phyloP scores from a whole-genome alignment of 805 yeast genomes.

The Candida ovalis region DNA sequence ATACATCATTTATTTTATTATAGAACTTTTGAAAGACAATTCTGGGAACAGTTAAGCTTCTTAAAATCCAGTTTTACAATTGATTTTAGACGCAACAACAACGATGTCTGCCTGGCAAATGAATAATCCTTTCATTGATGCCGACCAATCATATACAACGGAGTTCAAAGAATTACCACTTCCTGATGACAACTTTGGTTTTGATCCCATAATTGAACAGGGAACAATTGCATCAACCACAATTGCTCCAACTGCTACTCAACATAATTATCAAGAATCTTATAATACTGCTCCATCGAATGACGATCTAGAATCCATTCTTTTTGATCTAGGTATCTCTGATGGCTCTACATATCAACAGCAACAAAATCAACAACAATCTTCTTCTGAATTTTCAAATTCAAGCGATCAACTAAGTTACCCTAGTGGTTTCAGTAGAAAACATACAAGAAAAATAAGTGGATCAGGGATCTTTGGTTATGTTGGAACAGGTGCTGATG shows the following conservation, averaged over 20 bases:
- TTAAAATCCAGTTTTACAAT: no score
- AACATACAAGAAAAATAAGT: conserved; percentile 60
- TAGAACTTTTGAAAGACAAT: neutral
- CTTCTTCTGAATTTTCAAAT: neutral
- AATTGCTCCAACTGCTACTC: neutral
- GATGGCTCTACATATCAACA: conserved; percentile 28
- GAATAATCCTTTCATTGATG: conserved; percentile 26
- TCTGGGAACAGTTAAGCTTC: no score
- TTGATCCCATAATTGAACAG: conserved; percentile 20
- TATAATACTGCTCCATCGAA: conserved; percentile 6
- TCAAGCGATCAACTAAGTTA: neutral
- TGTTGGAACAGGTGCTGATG: conserved; percentile 49
- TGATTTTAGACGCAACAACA: neutral
- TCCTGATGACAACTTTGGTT: conserved; percentile 52
- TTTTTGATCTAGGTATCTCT: conserved; percentile 29
- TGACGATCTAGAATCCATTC: conserved; percentile 29
- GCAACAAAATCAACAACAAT: neutral
- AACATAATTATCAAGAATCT: neutral
- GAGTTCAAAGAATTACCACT: conserved; percentile 39
- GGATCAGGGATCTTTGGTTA: conserved; percentile 83
- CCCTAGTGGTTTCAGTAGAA: conserved; percentile 10
- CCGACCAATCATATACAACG: conserved; percentile 32
- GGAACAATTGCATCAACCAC: conserved; percentile 21
- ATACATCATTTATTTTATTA: no score
- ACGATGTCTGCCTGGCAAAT: conserved; percentile 16